Evolutionary conservation across 2,329 filamentous ascomycete genomes (phyloP).

Genomic region (Trichoderma arundinaceum): DNA sequence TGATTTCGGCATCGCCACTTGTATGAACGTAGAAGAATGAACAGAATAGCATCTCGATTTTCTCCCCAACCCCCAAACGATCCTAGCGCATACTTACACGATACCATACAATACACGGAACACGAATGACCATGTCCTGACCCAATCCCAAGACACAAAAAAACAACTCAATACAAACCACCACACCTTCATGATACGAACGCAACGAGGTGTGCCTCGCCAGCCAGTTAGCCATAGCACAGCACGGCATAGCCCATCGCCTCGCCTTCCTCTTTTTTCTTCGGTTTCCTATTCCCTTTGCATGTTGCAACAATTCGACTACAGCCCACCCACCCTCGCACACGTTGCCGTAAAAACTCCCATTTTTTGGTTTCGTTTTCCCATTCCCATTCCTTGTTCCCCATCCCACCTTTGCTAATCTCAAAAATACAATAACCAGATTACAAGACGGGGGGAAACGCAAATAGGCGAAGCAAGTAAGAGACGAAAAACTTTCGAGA

Average conservation of each 20-base stretch:
- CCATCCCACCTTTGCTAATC: not conserved
- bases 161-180: not conserved
- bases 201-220: not conserved
- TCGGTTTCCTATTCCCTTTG: not conserved
- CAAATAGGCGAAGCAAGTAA: not conserved
- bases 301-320: not conserved
- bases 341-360: not conserved
- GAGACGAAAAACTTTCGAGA: not conserved
- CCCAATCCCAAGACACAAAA: not conserved
- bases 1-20: not conserved
- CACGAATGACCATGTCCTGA: conserved; percentile 3
- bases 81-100: not conserved
- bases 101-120: conserved; percentile 13
- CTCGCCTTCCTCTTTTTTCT: not conserved
- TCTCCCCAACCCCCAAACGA: not conserved
- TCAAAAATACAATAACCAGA: not conserved
- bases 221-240: not conserved
- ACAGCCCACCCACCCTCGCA: not conserved
- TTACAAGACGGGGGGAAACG: not conserved
- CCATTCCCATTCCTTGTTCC: not conserved
- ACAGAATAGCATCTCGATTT: not conserved
- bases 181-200: not conserved
- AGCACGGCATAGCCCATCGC: no score
- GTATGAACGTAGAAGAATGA: not conserved
- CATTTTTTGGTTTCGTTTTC: not conserved